Percentiles rank a stretch among this genome's conserved stretches.
These are phyloP conservation scores for Puccinia hordei DNA, from an alignment of 1,284 basidiomycete genomes.

Conservation along the genomic window DNA sequence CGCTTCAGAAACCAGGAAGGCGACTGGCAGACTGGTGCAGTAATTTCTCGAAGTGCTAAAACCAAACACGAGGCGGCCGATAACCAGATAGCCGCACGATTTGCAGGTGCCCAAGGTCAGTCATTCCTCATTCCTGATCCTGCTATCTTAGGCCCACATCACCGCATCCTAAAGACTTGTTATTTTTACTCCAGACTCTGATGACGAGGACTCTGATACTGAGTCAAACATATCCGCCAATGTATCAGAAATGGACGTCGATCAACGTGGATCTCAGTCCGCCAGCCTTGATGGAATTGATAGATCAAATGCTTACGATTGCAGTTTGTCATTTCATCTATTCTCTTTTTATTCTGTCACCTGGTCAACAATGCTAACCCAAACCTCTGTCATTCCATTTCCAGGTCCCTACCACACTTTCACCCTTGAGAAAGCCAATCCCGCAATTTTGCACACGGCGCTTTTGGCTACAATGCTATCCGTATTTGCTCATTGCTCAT, in stretches of 20 bases:
- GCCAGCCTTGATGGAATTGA: no score
- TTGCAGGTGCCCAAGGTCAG: not conserved
- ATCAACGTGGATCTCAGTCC: no score
- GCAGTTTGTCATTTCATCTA: constrained; percentile 19
- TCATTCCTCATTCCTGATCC: no score
- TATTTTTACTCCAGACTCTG: no score
- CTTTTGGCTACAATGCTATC: constrained; percentile 7
- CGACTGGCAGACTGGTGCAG: not conserved
- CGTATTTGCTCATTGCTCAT: constrained; percentile 21
- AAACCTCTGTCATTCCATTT: not conserved
- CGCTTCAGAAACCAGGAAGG: not conserved
- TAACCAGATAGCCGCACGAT: not conserved
- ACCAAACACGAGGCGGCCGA: not conserved
- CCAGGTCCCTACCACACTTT: constrained; percentile 26
- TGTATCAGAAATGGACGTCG: no score
- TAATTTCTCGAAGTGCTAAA: not conserved
- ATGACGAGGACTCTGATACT: no score
- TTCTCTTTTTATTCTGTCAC: not conserved
- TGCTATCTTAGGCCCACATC: no score
- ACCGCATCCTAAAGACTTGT: no score
- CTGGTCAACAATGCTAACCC: no score
- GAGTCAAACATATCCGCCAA: no score
- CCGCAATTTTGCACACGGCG: not conserved
- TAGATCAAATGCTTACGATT: constrained; percentile 20
- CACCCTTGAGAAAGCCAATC: not conserved